Percentiles rank a stretch among this genome's conserved stretches.
Evolutionary conservation across 257 asterid genomes (phyloP).

Genomic region (Dorcoceras hygrometricum): DNA sequence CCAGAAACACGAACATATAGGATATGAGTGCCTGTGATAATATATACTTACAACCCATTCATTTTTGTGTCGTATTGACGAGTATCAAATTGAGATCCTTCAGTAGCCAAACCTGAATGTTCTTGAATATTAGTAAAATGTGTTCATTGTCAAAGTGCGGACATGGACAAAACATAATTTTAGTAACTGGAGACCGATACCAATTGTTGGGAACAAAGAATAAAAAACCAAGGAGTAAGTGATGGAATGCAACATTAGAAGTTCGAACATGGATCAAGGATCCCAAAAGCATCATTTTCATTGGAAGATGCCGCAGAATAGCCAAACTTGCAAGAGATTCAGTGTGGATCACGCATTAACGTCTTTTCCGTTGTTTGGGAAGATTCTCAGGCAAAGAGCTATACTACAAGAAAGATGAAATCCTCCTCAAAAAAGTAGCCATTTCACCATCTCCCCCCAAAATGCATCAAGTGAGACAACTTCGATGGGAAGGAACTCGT

Average conservation of each 20-base stretch:
- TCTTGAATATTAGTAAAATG: conserved; percentile 1
- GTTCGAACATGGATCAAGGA: neutral
- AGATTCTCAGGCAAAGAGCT: neutral
- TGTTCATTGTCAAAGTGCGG: neutral
- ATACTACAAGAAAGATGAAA: neutral
- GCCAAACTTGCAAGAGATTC: neutral
- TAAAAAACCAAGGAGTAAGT: neutral
- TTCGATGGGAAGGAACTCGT: neutral
- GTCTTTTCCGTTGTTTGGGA: neutral
- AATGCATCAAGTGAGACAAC: neutral
- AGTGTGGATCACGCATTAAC: neutral
- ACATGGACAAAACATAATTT: neutral
- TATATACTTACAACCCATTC: conserved; percentile 52
- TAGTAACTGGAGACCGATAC: neutral
- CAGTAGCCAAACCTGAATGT: conserved; percentile 57
- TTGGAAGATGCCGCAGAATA: neutral
- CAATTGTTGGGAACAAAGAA: neutral
- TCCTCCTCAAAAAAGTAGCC: neutral
- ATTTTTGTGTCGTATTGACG: conserved; percentile 61
- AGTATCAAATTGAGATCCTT: conserved; percentile 68
- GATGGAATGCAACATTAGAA: neutral
- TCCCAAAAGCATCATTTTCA: neutral
- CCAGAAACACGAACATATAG: neutral
- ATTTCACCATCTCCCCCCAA: neutral
- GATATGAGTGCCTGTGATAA: neutral